phyloP scores from a whole-genome alignment of 129 eudicot species.

The Heracleum sosnowskyi region DNA sequence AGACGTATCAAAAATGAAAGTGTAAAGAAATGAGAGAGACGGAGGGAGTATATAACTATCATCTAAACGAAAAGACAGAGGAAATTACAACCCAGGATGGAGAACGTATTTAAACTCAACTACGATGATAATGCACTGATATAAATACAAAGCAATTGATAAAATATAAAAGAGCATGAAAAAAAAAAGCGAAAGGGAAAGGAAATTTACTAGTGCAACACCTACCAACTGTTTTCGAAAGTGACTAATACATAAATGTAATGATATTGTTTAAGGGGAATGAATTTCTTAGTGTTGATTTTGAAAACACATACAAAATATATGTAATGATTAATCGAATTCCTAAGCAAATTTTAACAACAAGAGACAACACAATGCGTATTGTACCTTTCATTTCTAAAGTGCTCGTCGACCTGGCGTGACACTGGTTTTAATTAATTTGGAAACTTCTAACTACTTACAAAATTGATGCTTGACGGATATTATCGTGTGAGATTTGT shows the following conservation, averaged over 20 bases:
- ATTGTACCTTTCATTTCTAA: neutral
- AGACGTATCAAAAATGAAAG: too few species aligned
- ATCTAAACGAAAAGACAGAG: neutral
- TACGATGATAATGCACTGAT: neutral
- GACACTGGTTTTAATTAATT: neutral
- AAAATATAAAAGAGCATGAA: neutral
- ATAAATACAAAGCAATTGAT: neutral
- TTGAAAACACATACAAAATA: neutral
- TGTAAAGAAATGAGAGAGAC: too few species aligned
- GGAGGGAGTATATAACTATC: too few species aligned
- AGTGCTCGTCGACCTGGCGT: constrained; percentile 8
- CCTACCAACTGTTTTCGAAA: constrained; percentile 4
- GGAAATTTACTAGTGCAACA: neutral
- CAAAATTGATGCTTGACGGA: neutral
- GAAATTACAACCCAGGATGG: too few species aligned
- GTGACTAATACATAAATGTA: neutral
- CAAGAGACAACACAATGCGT: constrained; percentile 6
- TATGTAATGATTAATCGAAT: neutral
- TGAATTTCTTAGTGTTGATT: neutral
- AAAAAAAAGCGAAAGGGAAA: constrained; percentile 1
- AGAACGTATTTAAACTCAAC: neutral
- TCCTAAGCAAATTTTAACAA: neutral
- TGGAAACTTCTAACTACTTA: neutral
- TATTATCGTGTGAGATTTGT: neutral
- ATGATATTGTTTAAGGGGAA: constrained; percentile 6